Evolutionary conservation across 169 alveolate genomes (phyloP).

Genomic region (Eimeria nieschulzi): DNA sequence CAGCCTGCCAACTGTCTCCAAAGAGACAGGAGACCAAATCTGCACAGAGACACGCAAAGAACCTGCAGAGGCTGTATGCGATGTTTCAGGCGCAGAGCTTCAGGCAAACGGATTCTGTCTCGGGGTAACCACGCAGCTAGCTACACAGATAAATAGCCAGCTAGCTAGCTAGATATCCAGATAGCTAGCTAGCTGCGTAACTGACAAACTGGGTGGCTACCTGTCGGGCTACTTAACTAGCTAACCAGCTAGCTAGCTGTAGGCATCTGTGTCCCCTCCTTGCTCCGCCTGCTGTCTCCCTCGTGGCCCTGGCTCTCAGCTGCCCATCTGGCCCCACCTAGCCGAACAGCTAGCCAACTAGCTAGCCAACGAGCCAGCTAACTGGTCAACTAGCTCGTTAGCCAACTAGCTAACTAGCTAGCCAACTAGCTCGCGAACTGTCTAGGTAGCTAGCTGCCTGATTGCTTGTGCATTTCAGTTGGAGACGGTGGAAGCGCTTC

Average conservation of each 20-base stretch:
- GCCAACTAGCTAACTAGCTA: too few relatives aligned
- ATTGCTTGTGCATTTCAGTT: not conserved
- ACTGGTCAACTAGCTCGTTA: too few relatives aligned
- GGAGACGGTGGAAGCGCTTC: not conserved
- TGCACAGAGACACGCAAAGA: not conserved
- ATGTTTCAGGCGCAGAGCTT: not conserved
- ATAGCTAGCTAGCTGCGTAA: not conserved
- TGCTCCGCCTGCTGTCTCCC: not conserved
- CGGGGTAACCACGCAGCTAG: not conserved
- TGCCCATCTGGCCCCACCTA: too few relatives aligned
- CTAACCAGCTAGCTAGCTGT: not conserved
- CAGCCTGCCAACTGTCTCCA: not conserved
- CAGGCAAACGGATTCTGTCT: constrained; percentile 2
- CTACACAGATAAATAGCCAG: too few relatives aligned
- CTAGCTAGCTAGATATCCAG: not conserved
- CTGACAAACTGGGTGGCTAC: too few relatives aligned
- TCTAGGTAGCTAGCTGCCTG: not conserved
- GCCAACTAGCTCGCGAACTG: too few relatives aligned
- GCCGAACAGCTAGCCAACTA: too few relatives aligned
- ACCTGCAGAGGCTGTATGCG: not conserved
- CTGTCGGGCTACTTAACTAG: too few relatives aligned
- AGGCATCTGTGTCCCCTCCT: not conserved
- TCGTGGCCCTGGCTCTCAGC: too few relatives aligned
- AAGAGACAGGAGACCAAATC: not conserved
- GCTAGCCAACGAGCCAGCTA: too few relatives aligned